Percentiles rank a stretch among this genome's conserved stretches.
phyloP scores from a whole-genome alignment of 1,284 basidiomycete genomes.

The Lignosus rhinocerotis region DNA sequence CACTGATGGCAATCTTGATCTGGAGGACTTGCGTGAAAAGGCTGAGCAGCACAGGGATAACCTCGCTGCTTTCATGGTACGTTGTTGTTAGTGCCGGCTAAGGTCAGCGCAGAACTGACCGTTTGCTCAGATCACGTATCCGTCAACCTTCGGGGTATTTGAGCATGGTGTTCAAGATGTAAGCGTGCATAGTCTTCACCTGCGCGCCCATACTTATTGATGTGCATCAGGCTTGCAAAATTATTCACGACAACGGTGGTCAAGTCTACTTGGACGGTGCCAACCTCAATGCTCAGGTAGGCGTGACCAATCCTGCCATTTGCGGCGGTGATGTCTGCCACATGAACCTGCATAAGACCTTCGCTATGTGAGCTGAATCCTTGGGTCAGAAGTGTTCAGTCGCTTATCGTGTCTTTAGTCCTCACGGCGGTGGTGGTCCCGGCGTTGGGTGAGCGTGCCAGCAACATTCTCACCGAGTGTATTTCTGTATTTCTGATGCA shows the following conservation, averaged over 20 bases:
- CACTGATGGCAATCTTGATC: conserved; percentile 85
- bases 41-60: conserved; percentile 91
- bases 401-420: conserved; percentile 47
- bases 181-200: conserved; percentile 19
- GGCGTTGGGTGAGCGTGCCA: conserved; percentile 71
- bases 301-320: conserved; percentile 91
- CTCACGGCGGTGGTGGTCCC: conserved; percentile 97
- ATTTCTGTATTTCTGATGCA: conserved; percentile 1
- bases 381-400: background rate
- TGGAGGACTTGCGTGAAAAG: conserved; percentile 84
- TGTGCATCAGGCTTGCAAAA: conserved; percentile 72
- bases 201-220: background rate
- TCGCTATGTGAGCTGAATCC: conserved; percentile 69
- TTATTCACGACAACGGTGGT: conserved; percentile 93
- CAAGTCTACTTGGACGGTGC: conserved; percentile 99
- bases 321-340: conserved; percentile 98
- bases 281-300: conserved; percentile 95
- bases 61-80: conserved; percentile 95
- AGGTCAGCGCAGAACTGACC: background rate
- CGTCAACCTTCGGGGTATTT: conserved; percentile 97
- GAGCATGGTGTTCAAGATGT: conserved; percentile 88
- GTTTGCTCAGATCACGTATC: conserved; percentile 76
- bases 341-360: conserved; percentile 97
- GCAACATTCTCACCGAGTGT: conserved; percentile 10
- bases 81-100: conserved; percentile 21